These are phyloP conservation scores for Rhodotorula mucilaginosa DNA, from an alignment of 1,284 basidiomycete species.

Conservation along the genomic window DNA sequence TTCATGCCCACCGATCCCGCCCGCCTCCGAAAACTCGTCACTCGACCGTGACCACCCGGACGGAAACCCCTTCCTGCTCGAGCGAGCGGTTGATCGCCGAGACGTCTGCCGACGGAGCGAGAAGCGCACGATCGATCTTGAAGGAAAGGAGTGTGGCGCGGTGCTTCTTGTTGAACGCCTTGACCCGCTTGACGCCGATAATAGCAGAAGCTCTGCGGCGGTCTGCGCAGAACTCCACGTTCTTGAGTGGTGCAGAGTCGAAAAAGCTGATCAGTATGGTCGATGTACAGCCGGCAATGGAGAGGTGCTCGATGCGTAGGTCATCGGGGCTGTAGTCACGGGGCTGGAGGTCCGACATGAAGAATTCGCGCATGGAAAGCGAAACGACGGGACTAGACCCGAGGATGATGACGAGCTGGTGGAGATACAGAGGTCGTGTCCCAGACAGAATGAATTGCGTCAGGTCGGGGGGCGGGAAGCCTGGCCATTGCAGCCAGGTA, in stretches of 20 bases:
- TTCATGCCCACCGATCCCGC: too few relatives aligned
- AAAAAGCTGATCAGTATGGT: neutral
- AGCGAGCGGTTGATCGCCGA: neutral
- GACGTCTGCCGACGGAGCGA: neutral
- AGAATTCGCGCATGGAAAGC: too few relatives aligned
- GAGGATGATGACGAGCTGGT: neutral
- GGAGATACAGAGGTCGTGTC: neutral
- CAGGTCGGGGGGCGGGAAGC: neutral
- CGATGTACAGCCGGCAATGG: neutral
- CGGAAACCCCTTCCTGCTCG: slow-evolving; percentile 1
- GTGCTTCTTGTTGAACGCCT: too few relatives aligned
- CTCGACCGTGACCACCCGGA: slow-evolving; percentile 1
- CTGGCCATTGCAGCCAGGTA: neutral
- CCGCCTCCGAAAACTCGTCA: too few relatives aligned
- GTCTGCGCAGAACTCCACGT: neutral
- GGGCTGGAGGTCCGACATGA: neutral
- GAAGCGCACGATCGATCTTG: neutral
- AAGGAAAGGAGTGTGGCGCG: neutral
- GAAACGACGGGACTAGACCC: too few relatives aligned
- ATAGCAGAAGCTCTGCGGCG: neutral
- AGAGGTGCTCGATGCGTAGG: neutral
- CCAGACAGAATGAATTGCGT: neutral
- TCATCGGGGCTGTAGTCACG: neutral
- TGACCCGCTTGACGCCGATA: too few relatives aligned
- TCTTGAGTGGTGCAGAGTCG: neutral